A percentile compares a stretch with the other conserved stretches of the same genome.
Conservation (phyloP, 306 rosid genomes). For the Hippophae rhamnoides region DNA sequence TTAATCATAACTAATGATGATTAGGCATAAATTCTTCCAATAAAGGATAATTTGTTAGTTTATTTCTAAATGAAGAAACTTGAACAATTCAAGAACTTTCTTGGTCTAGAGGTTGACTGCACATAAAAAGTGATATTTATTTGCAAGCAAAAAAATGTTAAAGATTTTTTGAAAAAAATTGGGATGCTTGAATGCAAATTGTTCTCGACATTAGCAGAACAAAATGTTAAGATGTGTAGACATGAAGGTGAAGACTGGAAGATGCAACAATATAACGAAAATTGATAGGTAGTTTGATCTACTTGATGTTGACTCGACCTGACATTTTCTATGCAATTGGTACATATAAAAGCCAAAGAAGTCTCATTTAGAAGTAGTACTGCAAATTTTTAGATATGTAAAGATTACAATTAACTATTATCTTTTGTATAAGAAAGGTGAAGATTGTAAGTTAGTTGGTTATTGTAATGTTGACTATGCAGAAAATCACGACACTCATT, state of each 20-base stretch:
- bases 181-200: too few species aligned
- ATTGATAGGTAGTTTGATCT: slow-evolving; percentile 2
- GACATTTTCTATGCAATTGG: not conserved
- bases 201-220: too few species aligned
- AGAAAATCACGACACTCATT: slow-evolving; percentile 1
- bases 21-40: too few species aligned
- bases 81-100: too few species aligned
- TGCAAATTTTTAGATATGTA: not conserved
- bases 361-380: slow-evolving; percentile 1
- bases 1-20: too few species aligned
- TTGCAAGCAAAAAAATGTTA: too few species aligned
- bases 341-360: slow-evolving; percentile 4
- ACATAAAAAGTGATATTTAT: too few species aligned
- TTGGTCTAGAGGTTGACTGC: too few species aligned
- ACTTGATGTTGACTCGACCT: not conserved
- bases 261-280: not conserved
- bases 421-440: slow-evolving; percentile 3
- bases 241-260: not conserved
- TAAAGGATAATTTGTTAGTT: too few species aligned
- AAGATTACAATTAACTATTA: not conserved
- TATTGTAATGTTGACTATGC: slow-evolving; percentile 9
- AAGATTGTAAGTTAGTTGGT: not conserved
- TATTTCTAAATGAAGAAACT: too few species aligned
- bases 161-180: too few species aligned
- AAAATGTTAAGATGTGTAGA: too few species aligned